Conservation (phyloP, 2,329 filamentous ascomycete genomes). For the Rhynchosporium secalis region DNA sequence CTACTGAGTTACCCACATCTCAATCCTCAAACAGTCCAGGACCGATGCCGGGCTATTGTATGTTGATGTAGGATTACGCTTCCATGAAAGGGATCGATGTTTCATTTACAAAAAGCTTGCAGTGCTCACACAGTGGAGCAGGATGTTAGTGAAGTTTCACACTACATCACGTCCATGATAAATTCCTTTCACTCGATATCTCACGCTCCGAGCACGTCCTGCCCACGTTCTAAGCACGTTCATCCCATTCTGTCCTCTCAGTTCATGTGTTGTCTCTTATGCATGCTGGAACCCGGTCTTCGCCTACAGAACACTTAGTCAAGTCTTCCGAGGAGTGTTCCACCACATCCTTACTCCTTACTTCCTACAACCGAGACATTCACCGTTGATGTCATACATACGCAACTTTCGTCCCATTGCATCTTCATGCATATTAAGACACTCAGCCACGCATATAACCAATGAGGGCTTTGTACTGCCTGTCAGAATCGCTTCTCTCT, state of each 20-base stretch:
- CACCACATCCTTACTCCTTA: constrained; percentile 5
- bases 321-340: not conserved
- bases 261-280: not conserved
- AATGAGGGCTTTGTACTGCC: too few species aligned
- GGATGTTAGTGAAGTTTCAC: too few species aligned
- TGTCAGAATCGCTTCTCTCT: too few species aligned
- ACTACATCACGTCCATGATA: too few species aligned
- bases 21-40: too few species aligned
- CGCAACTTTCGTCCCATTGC: not conserved
- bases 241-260: not conserved
- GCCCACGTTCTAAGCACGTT: not conserved
- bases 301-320: not conserved
- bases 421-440: not conserved
- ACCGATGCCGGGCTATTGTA: too few species aligned
- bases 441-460: not conserved
- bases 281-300: not conserved
- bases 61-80: too few species aligned
- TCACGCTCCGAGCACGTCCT: not conserved
- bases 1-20: too few species aligned
- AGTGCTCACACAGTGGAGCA: too few species aligned
- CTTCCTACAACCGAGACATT: not conserved
- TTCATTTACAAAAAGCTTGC: too few species aligned
- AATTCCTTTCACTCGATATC: not conserved
- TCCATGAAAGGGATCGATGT: too few species aligned
- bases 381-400: not conserved